These are phyloP conservation scores for Entamoeba histolytica DNA, from an alignment of 208 protist species.

Conservation along the genomic window DNA sequence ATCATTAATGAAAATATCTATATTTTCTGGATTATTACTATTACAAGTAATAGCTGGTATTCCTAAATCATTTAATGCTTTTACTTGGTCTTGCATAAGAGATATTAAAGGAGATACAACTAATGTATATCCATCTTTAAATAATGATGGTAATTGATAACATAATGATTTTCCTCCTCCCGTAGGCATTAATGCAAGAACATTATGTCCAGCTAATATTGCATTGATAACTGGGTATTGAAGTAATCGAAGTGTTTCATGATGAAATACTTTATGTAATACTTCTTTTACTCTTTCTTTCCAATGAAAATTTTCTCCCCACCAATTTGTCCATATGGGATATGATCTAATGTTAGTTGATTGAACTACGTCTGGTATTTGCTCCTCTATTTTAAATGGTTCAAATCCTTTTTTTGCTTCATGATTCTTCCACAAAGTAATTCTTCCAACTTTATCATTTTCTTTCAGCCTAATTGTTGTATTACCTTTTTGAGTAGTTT, in stretches of 20 bases:
- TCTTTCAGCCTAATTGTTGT: background rate
- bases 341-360: background rate
- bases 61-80: background rate
- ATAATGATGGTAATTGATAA: conserved; percentile 2
- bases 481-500: background rate
- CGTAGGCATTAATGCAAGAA: background rate
- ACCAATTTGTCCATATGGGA: background rate
- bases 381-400: background rate
- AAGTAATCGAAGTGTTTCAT: background rate
- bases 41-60: background rate
- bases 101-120: conserved; percentile 13
- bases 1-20: background rate
- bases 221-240: background rate
- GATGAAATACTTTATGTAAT: background rate
- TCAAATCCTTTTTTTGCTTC: background rate
- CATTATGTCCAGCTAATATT: background rate
- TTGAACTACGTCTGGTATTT: background rate
- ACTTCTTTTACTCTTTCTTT: background rate
- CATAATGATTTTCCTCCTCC: conserved; percentile 12
- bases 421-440: background rate
- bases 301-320: background rate
- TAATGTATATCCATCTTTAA: background rate
- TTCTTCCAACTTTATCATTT: background rate
- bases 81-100: conserved; percentile 15
- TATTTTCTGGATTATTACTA: background rate